Conservation (phyloP, 768 basidiomycete species). For the Boletus rex-veris region DNA sequence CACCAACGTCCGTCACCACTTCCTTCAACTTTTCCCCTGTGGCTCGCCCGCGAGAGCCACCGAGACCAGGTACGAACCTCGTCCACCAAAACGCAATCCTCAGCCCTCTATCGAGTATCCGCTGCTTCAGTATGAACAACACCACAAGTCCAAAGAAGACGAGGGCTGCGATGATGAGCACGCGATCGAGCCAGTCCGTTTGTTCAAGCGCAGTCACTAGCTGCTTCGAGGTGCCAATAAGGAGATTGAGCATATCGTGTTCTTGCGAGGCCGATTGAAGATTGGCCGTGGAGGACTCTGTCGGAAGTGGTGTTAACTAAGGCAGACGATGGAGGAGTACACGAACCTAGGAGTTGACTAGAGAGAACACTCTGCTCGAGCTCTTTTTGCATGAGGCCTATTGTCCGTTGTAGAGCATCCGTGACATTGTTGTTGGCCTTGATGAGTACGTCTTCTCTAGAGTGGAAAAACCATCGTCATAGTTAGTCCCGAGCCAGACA, state of each 20-base stretch:
- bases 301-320: not conserved
- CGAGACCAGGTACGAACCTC: constrained; percentile 52
- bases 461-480: not conserved
- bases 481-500: not conserved
- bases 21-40: constrained; percentile 6
- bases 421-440: constrained; percentile 88
- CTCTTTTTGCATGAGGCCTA: constrained; percentile 85
- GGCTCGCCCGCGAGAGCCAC: constrained; percentile 1
- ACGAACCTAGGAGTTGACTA: constrained; percentile 76
- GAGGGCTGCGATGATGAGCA: constrained; percentile 78
- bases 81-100: constrained; percentile 89
- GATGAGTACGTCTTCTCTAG: constrained; percentile 82
- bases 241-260: constrained; percentile 67
- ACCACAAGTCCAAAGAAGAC: constrained; percentile 82
- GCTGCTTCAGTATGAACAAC: constrained; percentile 83
- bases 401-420: constrained; percentile 79
- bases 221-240: constrained; percentile 77
- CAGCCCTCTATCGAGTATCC: constrained; percentile 76
- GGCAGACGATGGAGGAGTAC: not conserved
- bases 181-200: constrained; percentile 88
- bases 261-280: constrained; percentile 70
- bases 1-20: not conserved
- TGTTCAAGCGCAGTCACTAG: constrained; percentile 87
- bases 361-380: constrained; percentile 86
- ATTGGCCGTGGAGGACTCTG: constrained; percentile 77